A percentile compares a stretch with the other conserved stretches of the same genome.
Evolutionary conservation across 2,329 filamentous ascomycete genomes (phyloP).

Genomic region (Fusarium algeriense): DNA sequence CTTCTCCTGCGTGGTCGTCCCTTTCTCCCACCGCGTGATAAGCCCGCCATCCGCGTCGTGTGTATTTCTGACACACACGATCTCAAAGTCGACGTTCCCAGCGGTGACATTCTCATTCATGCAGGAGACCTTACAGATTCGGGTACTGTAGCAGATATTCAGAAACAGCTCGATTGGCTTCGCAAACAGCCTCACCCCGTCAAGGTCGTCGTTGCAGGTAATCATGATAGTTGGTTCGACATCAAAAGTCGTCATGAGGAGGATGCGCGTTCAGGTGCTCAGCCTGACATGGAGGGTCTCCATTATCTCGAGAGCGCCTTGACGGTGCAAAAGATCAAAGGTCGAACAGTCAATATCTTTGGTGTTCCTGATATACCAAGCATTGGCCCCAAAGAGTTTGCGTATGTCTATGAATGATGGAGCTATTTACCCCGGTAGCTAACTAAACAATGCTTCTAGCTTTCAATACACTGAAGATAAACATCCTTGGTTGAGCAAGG

Average conservation of each 20-base stretch:
- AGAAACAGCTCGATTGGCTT: conserved; percentile 88
- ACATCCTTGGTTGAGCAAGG: conserved; percentile 78
- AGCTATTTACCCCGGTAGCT: neutral
- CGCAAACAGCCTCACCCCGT: conserved; percentile 77
- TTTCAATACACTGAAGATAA: conserved; percentile 78
- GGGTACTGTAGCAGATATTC: conserved; percentile 79
- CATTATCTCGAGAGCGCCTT: conserved; percentile 80
- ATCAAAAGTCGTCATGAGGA: conserved; percentile 67
- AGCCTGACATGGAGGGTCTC: conserved; percentile 75
- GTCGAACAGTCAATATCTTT: conserved; percentile 72
- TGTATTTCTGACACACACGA: conserved; percentile 93
- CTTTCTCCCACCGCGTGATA: conserved; percentile 66
- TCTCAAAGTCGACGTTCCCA: conserved; percentile 70
- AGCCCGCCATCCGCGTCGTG: conserved; percentile 77
- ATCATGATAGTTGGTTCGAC: conserved; percentile 91
- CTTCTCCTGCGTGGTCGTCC: conserved; percentile 76
- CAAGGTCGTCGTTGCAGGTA: conserved; percentile 87
- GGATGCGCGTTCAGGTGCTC: conserved; percentile 64
- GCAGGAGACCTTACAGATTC: conserved; percentile 85
- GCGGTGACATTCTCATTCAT: conserved; percentile 88
- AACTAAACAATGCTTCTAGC: conserved; percentile 49
- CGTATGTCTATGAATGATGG: conserved; percentile 51
- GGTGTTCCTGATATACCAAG: conserved; percentile 84
- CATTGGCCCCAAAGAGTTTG: conserved; percentile 78
- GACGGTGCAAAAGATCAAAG: conserved; percentile 72